Evolutionary conservation across 2,329 filamentous ascomycete species (phyloP).

Genomic region (Dactylellina sp.): DNA sequence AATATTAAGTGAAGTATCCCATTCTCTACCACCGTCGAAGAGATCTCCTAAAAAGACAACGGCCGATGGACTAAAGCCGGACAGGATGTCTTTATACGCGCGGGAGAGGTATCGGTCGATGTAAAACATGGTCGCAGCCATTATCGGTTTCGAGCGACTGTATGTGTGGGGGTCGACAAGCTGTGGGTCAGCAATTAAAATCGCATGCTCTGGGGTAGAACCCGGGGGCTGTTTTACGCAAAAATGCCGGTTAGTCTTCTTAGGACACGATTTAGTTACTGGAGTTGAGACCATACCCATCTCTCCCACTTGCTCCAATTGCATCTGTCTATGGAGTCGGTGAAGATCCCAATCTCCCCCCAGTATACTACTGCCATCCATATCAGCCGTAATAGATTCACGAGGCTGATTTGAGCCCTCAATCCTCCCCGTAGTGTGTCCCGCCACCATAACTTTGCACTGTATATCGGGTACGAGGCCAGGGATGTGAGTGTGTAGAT

Average conservation of each 20-base stretch:
- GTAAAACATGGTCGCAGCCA: conserved; percentile 74
- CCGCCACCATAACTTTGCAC: conserved; percentile 34
- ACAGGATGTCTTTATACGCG: conserved; percentile 82
- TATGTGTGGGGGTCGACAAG: conserved; percentile 96
- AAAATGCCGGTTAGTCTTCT: conserved; percentile 40
- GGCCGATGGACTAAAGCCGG: conserved; percentile 81
- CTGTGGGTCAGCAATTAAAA: conserved; percentile 90
- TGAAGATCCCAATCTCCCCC: conserved; percentile 85
- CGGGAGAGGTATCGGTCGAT: conserved; percentile 92
- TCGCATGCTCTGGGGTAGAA: conserved; percentile 83
- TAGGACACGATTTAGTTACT: background rate
- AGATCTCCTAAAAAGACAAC: conserved; percentile 92
- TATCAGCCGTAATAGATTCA: conserved; percentile 74
- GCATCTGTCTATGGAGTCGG: conserved; percentile 76
- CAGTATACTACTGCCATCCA: conserved; percentile 85
- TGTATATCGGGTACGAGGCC: conserved; percentile 9
- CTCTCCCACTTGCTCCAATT: conserved; percentile 89
- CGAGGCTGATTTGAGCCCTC: conserved; percentile 40
- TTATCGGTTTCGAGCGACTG: conserved; percentile 77
- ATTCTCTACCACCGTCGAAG: conserved; percentile 95
- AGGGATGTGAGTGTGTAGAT: conserved; percentile 45
- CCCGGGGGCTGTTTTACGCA: conserved; percentile 73
- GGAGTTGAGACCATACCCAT: conserved; percentile 74
- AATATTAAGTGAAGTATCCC: conserved; percentile 76
- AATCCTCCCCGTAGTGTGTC: conserved; percentile 45